Percentiles rank a stretch among this genome's conserved stretches.
These are phyloP conservation scores for Penicillium rolfsii DNA, from an alignment of 2,329 filamentous ascomycete genomes.

Conservation along the genomic window DNA sequence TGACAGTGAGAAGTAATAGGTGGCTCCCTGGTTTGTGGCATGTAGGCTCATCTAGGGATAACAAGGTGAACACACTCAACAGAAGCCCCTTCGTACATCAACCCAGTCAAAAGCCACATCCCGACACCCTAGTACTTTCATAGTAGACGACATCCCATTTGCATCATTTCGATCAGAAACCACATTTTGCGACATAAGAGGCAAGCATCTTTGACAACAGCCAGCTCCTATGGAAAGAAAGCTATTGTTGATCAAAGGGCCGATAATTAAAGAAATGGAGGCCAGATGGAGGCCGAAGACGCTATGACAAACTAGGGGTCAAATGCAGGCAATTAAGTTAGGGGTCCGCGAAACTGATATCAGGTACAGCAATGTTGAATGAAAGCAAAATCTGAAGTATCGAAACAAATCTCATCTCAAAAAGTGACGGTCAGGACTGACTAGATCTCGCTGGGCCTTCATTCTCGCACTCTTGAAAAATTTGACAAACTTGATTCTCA, in stretches of 20 bases:
- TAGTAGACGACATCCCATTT: no score
- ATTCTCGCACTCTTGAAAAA: no score
- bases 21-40: conserved; percentile 5
- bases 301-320: neutral
- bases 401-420: neutral
- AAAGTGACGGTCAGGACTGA: neutral
- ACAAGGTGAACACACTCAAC: neutral
- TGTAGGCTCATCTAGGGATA: conserved; percentile 18
- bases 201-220: neutral
- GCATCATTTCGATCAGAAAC: neutral
- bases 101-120: no score
- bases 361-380: neutral
- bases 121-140: no score
- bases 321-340: no score
- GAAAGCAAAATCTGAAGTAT: neutral
- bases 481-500: neutral
- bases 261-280: neutral
- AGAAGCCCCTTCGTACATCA: neutral
- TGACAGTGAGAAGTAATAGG: neutral
- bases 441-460: neutral
- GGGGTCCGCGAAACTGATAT: no score
- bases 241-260: neutral
- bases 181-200: neutral
- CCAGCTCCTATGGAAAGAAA: neutral
- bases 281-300: neutral